Percentiles rank a stretch among this genome's conserved stretches.
These are phyloP conservation scores for Trichosanthes truncata DNA, from an alignment of 306 rosid species.

Conservation along the genomic window DNA sequence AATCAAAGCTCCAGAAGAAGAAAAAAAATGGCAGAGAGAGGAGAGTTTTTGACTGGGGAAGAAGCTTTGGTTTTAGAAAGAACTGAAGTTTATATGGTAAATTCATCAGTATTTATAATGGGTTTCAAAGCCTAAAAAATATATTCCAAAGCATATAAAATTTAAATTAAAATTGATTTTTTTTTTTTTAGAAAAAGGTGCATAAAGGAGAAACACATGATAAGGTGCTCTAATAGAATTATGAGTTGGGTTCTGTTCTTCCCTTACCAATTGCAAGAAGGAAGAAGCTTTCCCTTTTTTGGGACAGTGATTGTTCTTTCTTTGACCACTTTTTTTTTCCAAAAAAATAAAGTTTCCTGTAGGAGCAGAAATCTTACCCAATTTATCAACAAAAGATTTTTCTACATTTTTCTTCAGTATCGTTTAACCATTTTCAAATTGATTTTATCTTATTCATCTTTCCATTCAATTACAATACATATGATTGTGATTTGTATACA, in stretches of 20 bases:
- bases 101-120: conserved; percentile 34
- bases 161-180: not conserved
- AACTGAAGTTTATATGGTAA: conserved; percentile 13
- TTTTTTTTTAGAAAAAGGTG: not conserved
- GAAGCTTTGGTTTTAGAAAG: conserved; percentile 11
- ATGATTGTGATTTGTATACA: not conserved
- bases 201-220: conserved; percentile 18
- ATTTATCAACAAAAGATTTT: not conserved
- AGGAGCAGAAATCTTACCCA: conserved; percentile 12
- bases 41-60: not conserved
- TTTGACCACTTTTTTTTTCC: conserved; percentile 41
- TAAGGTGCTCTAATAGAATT: conserved; percentile 24
- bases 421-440: not conserved
- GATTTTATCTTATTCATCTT: not conserved
- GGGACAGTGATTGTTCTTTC: conserved; percentile 15
- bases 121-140: conserved; percentile 8
- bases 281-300: conserved; percentile 26
- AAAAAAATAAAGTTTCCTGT: not conserved
- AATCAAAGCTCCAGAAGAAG: not conserved
- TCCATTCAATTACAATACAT: not conserved
- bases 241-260: conserved; percentile 25
- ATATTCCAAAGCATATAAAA: conserved; percentile 15
- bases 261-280: conserved; percentile 21
- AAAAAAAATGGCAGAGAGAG: not conserved
- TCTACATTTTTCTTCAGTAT: not conserved